Base-by-base conservation (phyloP, 176 grass and related monocot genomes). In the Bonia amplexicaulis region DNA sequence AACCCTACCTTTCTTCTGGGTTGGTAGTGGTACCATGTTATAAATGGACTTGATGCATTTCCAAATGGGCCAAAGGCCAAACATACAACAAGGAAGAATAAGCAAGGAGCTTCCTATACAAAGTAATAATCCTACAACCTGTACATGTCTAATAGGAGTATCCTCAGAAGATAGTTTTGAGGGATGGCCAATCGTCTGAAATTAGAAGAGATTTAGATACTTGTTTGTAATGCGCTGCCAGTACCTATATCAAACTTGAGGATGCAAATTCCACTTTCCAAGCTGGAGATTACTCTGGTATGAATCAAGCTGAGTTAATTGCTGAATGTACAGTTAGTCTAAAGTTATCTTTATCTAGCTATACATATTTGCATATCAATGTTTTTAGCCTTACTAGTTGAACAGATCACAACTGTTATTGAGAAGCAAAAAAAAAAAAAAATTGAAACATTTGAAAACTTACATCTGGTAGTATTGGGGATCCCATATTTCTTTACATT, bases 261-360 rank as follows among this genome's bases (percentile, higher is more conserved):
- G 74, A 42, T 99, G 62, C 81, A 80, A 48, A 80, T 86, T 15
- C 93, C 93, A 5, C 70, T 99, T 69, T 99, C 96, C 13, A 91
- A 89, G 73, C 74, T 99, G 85, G 96, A 96, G 90, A 91, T 84
- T 71, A 85, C 75, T 92, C 70, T 99, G 93, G 93, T 96, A 96
- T 51, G 91, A 37, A 23, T 54, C 62, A 88, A 42, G 9, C 25
- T 45, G 45, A 84, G 37, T 51, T 84, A 26, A 61, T 58, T 88
- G 46, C 33, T 20, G 48, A 14, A 71, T 71, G 5, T 71, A 22
- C 64, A 22, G 45, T 11, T 80, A 27, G 26, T 62, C 23, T 44
- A 44, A 58, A 54, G 41, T n/a, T 31, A 49, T 41, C 14, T 9
- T 60, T 62, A 59, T 73, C 23, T 61, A 25, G 7, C 1, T 65